Evolutionary conservation across 2,329 filamentous ascomycete genomes (phyloP), one percentile per base, ranked within the genome.

Genomic region (Fusarium haematococcum): DNA sequence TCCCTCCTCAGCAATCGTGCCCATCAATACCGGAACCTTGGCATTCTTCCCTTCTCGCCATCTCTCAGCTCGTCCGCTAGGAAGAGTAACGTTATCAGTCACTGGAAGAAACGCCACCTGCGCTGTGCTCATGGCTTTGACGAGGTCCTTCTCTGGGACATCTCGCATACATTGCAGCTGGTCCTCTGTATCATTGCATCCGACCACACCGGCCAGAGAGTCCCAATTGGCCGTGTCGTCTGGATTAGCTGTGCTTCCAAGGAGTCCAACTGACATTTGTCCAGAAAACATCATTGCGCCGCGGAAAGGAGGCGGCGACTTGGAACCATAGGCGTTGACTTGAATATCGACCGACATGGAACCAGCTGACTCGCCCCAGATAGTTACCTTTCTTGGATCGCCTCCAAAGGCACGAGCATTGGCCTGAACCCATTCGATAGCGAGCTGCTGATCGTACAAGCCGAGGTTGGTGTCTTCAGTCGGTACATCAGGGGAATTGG

Each of bases 401-500:
- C 73, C 77, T 6, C 79, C 79, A 62, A 80, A 82, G 8, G 74
- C 77, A 6, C 25, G 65, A 8, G 79, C 77, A 33, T 80, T 80
- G 10, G 67, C 52, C 10, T 78, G 75, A 2, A 80, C 68, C 75
- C 78, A 81, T 45, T 75, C 68, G n/a, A 80, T 67, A 1, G 79
- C 79, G 10, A 80, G 67, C 4, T 68, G 76, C 32, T 81, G 77
- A 52, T 81, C 78, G n/a, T 79, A 70, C 0, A 80, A 30, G 5
- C 79, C 76, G 10, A 81, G 70, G 35, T 80, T 81, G 8, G 66
- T 83, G 1, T 85, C 81, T 25, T 81, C 79, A 0, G 76, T 73
- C 3, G 81, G 66, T 11, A 86, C 80, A 45, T 86, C 80, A 16
- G 79, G 82, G 1, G 84, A 81, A 54, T 83, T 83, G 9, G 88